phyloP scores from a whole-genome alignment of 768 basidiomycete genomes.

The Trametes sanguinea region DNA sequence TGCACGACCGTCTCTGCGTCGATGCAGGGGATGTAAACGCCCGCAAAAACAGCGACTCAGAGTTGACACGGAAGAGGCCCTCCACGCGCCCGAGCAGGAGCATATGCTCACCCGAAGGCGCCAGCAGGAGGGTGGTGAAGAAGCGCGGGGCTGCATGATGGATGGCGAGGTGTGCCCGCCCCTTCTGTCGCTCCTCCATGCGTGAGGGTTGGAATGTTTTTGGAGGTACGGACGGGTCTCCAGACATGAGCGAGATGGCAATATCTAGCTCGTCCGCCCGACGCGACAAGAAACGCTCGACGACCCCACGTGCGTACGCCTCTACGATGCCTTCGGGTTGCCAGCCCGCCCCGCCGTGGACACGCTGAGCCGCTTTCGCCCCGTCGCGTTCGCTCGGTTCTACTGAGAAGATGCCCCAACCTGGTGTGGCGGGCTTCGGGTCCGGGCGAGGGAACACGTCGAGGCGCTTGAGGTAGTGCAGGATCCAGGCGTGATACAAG shows the following conservation, averaged over 20 bases:
- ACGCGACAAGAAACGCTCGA: conserved; percentile 38
- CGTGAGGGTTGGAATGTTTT: conserved; percentile 16
- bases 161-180: conserved; percentile 35
- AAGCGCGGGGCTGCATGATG: conserved; percentile 48
- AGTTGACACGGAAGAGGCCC: conserved; percentile 24
- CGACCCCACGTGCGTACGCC: conserved; percentile 28
- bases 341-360: conserved; percentile 37
- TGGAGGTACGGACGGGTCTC: conserved; percentile 32
- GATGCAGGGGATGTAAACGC: not conserved
- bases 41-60: conserved; percentile 41
- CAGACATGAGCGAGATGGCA: conserved; percentile 42
- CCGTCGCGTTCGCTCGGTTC: not conserved
- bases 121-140: conserved; percentile 48
- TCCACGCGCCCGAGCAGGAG: conserved; percentile 39
- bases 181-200: not conserved
- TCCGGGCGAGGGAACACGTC: conserved; percentile 63
- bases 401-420: not conserved
- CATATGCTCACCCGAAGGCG: conserved; percentile 47
- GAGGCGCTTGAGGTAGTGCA: conserved; percentile 61
- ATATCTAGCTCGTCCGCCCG: conserved; percentile 40
- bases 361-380: conserved; percentile 25
- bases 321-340: conserved; percentile 36
- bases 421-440: conserved; percentile 39
- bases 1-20: not conserved
- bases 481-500: conserved; percentile 55